A percentile compares a stretch with the other conserved stretches of the same genome.
These are phyloP conservation scores for Thymus mandschuricus DNA, from an alignment of 257 asterid species.

Conservation along the genomic window DNA sequence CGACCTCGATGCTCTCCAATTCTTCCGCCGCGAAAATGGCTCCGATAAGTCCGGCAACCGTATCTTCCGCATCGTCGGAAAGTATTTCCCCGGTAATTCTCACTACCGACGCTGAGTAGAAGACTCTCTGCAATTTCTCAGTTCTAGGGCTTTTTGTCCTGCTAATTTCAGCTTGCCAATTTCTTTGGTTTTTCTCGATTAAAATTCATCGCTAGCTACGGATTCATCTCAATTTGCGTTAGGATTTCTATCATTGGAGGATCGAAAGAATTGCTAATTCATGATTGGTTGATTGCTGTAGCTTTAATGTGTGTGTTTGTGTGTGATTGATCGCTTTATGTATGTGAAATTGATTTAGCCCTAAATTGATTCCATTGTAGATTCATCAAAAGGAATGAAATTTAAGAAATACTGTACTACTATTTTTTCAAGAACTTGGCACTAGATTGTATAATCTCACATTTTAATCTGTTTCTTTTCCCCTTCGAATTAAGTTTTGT, in stretches of 20 bases:
- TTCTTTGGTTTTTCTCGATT: no score
- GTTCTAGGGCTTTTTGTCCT: constrained; percentile 4
- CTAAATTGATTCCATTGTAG: background rate
- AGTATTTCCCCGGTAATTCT: constrained; percentile 82
- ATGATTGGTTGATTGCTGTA: background rate
- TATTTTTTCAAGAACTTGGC: background rate
- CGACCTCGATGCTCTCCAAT: constrained; percentile 79
- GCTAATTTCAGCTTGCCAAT: background rate
- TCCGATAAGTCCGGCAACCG: constrained; percentile 74
- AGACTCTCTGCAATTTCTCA: background rate
- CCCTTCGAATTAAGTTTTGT: background rate
- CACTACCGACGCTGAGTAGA: background rate
- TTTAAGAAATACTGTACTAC: background rate
- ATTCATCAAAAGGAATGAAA: background rate
- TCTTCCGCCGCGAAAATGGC: constrained; percentile 77
- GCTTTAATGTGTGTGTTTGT: background rate
- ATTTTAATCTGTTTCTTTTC: background rate
- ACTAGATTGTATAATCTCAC: background rate
- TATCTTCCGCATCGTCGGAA: constrained; percentile 86
- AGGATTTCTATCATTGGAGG: constrained; percentile 12
- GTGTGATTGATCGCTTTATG: background rate
- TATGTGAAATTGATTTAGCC: no score
- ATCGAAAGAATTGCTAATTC: background rate
- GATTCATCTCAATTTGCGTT: background rate
- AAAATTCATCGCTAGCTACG: no score